Percentiles rank a stretch among this genome's conserved stretches.
These are phyloP conservation scores for Pueraria montana DNA, from an alignment of 306 rosid species.

Conservation along the genomic window DNA sequence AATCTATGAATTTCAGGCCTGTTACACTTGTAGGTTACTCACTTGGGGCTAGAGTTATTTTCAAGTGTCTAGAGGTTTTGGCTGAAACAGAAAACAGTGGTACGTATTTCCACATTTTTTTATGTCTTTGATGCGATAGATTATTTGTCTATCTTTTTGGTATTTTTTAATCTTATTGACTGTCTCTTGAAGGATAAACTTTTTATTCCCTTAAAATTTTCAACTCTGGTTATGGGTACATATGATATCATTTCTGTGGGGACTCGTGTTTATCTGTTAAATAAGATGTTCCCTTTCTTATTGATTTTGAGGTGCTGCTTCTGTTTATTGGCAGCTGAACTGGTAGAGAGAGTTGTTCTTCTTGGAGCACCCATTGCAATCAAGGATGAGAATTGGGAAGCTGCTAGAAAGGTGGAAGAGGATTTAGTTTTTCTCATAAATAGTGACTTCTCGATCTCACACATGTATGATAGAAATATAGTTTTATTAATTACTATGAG, in stretches of 20 bases:
- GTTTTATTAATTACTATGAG: constrained; percentile 22
- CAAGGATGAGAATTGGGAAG: constrained; percentile 72
- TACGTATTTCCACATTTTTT: constrained; percentile 42
- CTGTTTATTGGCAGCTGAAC: constrained; percentile 62
- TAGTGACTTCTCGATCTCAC: constrained; percentile 7
- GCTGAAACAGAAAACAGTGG: constrained; percentile 66
- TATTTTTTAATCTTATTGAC: constrained; percentile 13
- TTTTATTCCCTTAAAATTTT: not conserved
- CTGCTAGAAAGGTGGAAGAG: constrained; percentile 66
- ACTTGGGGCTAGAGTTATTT: constrained; percentile 75
- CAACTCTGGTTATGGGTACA: constrained; percentile 14
- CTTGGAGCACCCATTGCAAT: constrained; percentile 85
- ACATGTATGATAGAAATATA: constrained; percentile 5
- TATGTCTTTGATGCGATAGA: constrained; percentile 19
- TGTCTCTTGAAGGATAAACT: not conserved
- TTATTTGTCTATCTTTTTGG: constrained; percentile 31
- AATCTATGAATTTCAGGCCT: constrained; percentile 64
- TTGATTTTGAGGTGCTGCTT: constrained; percentile 27
- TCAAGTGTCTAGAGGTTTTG: constrained; percentile 72
- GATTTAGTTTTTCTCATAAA: constrained; percentile 8
- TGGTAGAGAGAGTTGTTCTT: constrained; percentile 78
- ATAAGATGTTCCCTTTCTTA: constrained; percentile 22
- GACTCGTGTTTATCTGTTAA: not conserved
- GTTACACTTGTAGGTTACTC: constrained; percentile 78
- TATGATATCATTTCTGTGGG: constrained; percentile 11